phyloP scores from a whole-genome alignment of 2,329 filamentous ascomycete species.

The Diaporthe nobilis region DNA sequence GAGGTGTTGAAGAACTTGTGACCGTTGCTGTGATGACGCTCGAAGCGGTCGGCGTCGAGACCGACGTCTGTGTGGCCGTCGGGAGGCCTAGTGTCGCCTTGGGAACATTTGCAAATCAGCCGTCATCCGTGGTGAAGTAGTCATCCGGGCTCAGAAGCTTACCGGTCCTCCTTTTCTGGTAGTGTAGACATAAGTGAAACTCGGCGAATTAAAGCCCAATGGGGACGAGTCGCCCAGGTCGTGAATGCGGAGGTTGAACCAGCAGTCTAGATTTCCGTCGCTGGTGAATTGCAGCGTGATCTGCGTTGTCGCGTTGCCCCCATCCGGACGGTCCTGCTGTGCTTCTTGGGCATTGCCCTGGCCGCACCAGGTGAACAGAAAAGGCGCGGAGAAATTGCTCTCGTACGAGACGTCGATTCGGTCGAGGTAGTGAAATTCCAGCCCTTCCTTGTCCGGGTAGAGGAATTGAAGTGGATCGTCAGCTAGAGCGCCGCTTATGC shows the following conservation, averaged over 20 bases:
- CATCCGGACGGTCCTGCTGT: background rate
- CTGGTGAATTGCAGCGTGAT: background rate
- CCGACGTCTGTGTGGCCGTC: background rate
- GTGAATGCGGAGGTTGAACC: background rate
- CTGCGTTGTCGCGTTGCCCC: background rate
- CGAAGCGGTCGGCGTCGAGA: background rate
- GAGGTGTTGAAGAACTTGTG: background rate
- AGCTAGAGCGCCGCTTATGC: background rate
- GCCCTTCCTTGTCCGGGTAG: background rate
- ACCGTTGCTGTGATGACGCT: background rate
- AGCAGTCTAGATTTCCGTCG: background rate
- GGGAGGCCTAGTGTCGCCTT: background rate
- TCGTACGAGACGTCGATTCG: background rate
- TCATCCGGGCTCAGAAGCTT: background rate
- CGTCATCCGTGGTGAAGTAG: background rate
- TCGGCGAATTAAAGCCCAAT: background rate
- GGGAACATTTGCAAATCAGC: background rate
- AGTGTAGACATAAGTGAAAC: background rate
- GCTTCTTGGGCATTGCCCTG: background rate
- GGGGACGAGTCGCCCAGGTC: background rate
- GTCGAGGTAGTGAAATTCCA: conserved; percentile 10
- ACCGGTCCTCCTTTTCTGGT: background rate
- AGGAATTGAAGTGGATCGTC: background rate
- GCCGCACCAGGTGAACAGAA: conserved; percentile 12
- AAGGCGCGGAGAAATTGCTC: conserved; percentile 15